Evolutionary conservation across 805 yeast species (phyloP), one percentile per base, ranked within the genome.

Genomic region (Wickerhamomyces alni): DNA sequence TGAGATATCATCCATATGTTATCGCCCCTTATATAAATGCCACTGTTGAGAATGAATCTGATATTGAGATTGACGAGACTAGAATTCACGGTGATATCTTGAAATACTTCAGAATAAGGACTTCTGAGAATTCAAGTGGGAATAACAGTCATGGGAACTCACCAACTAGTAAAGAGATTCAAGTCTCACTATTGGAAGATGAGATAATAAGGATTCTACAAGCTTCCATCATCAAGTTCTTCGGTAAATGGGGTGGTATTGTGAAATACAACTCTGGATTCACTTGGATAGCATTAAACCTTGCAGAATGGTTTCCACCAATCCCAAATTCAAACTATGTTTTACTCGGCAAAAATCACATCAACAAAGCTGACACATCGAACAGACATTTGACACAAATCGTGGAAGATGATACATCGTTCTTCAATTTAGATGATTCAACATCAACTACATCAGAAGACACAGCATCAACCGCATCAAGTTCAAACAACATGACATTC

Each of bases 281-380:
- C 51, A 72, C 91, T 3, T 88, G 96, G 96, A 75, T 86, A 16
- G 96, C 96, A 0, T 62, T 87, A 25, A 88, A 87, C 10, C 63
- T 89, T 33, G 91, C 95, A 1, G 95, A 87, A 58, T 88, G 95
- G 95, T 72, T 78, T 25, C 89, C 94, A 6, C 87, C 58, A 9
- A 47, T 55, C 15, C 45, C 52, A 9, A 40, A 44, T 25, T 51
- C 58, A 3, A 43, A 45, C 30, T 52, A 41, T 43, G 55, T 55
- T 4, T 33, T 55, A 12, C 37, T 50, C 40, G 60, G 60, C 6
- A 44, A 52, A 32, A 54, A 51, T 28, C 38, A 31, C 8, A 19
- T 44, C 16, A 54, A 50, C 25, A 52, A 52, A 33, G 17, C 19
- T 13, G 45, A 43, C 21, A 8, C 45, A 1, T 16, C 37, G 6